Evolutionary conservation across 2,329 filamentous ascomycete genomes (phyloP), one percentile per base, ranked within the genome.

Genomic region (Pseudophaeomoniella oleicola): DNA sequence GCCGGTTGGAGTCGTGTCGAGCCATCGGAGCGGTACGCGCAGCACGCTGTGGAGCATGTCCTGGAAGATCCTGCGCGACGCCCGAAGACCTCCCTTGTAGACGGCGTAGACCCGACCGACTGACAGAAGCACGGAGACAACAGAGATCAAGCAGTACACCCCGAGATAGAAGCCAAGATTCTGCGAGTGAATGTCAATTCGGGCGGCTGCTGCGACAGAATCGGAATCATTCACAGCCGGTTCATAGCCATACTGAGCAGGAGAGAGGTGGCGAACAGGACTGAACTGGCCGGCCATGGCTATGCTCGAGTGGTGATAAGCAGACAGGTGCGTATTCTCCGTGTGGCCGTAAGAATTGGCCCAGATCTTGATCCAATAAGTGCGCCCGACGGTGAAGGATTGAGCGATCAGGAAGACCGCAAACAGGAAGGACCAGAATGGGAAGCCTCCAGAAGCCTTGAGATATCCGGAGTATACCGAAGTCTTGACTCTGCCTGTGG

Each of bases 1-100:
- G 2, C 82, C 82, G 1, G 85, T 63, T 0, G 83, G 83, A 0
- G 85, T 77, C 0, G 81, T 87, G 50, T 88, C 82, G 27, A 88
- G 66, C 79, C 81, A 86, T 42, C 81, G 66, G n/a, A 87, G 63
- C 1, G 80, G 81, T 4, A 81, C 76, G 13, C 78, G 71, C 3
- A 88, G 63, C 6, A 88, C 67, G 0, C 72, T 66, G 44, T 72
- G 75, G 31, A 77, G 72, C 43, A 86, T 69, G 36, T 69, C 69
- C 15, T 73, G 66, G 44, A 86, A 88, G 3, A 87, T 62, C 32
- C 60, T 59, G 29, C 73, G 65, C n/a, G 80, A 85, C 3, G 81
- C 81, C 39, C 66, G 68, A 45, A 86, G 64, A 11, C 79, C 78
- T 34, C 78, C 75, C 5, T 62, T 45, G 46, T 76, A 81, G 4